Conservation (phyloP, 768 basidiomycete species). For the Pulveroboletus sp. region DNA sequence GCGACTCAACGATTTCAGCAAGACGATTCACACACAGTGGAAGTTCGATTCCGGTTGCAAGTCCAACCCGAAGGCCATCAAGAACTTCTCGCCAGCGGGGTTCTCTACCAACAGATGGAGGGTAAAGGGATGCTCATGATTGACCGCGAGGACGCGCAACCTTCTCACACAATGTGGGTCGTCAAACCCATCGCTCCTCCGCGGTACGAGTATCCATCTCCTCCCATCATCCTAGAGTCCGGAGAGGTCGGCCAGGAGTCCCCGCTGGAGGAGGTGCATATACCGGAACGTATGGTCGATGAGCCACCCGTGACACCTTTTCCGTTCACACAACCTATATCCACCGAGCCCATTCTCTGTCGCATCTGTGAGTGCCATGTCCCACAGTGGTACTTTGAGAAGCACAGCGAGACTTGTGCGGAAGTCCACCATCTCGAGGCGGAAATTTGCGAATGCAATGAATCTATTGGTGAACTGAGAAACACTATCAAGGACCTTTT, state of each 20-base stretch:
- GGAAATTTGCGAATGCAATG: constrained; percentile 91
- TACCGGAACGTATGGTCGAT: constrained; percentile 34
- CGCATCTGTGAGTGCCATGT: constrained; percentile 97
- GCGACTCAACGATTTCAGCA: constrained; percentile 82
- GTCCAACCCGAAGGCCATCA: constrained; percentile 59
- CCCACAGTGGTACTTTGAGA: constrained; percentile 99
- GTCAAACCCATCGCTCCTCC: constrained; percentile 78
- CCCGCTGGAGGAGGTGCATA: constrained; percentile 34
- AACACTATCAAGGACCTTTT: constrained; percentile 81
- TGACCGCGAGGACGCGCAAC: constrained; percentile 82
- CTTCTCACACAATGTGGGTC: constrained; percentile 99
- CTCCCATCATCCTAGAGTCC: constrained; percentile 54
- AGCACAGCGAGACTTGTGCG: constrained; percentile 98
- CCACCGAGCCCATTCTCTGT: constrained; percentile 82
- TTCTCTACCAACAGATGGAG: constrained; percentile 84
- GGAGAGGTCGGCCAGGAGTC: constrained; percentile 40
- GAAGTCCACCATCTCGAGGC: constrained; percentile 96
- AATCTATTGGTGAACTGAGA: constrained; percentile 82
- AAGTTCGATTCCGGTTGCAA: constrained; percentile 85
- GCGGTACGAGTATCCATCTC: constrained; percentile 64
- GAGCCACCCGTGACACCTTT: constrained; percentile 69
- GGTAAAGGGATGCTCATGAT: constrained; percentile 99
- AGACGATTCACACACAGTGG: constrained; percentile 93
- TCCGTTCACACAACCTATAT: constrained; percentile 75
- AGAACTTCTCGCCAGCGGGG: constrained; percentile 49